Evolutionary conservation across 768 basidiomycete species (phyloP).

Genomic region (Boletus rufocinnamomeus): DNA sequence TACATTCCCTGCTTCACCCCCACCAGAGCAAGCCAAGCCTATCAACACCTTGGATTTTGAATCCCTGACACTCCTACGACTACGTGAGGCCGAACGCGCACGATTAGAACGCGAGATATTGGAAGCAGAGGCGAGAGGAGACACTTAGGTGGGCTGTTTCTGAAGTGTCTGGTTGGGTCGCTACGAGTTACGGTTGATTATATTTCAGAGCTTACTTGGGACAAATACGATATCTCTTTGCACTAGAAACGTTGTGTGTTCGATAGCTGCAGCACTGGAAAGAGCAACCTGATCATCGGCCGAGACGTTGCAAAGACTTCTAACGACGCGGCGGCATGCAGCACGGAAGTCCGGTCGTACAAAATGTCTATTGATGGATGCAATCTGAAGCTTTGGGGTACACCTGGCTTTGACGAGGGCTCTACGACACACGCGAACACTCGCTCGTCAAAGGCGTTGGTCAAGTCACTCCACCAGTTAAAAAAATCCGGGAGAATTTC

Average conservation of each 20-base stretch:
- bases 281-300: slow-evolving; percentile 26
- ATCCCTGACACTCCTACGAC: slow-evolving; percentile 73
- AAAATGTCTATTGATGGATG: slow-evolving; percentile 16
- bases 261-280: slow-evolving; percentile 12
- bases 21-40: slow-evolving; percentile 27
- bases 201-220: slow-evolving; percentile 7
- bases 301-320: slow-evolving; percentile 16
- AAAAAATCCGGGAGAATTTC: slow-evolving; percentile 4
- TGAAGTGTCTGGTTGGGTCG: not conserved
- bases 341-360: slow-evolving; percentile 11
- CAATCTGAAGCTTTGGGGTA: slow-evolving; percentile 17
- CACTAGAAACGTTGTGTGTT: not conserved
- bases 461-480: slow-evolving; percentile 13
- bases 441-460: slow-evolving; percentile 4
- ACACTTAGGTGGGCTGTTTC: slow-evolving; percentile 5
- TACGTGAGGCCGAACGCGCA: slow-evolving; percentile 80
- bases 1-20: slow-evolving; percentile 17
- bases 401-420: slow-evolving; percentile 20
- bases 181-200: slow-evolving; percentile 14
- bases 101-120: slow-evolving; percentile 75
- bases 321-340: slow-evolving; percentile 23
- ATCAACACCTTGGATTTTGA: slow-evolving; percentile 68
- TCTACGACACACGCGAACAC: slow-evolving; percentile 4
- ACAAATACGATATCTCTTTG: slow-evolving; percentile 8
- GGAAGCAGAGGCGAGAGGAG: slow-evolving; percentile 58